These are phyloP conservation scores for Suillus americanus DNA, from an alignment of 768 basidiomycete genomes.

Conservation along the genomic window DNA sequence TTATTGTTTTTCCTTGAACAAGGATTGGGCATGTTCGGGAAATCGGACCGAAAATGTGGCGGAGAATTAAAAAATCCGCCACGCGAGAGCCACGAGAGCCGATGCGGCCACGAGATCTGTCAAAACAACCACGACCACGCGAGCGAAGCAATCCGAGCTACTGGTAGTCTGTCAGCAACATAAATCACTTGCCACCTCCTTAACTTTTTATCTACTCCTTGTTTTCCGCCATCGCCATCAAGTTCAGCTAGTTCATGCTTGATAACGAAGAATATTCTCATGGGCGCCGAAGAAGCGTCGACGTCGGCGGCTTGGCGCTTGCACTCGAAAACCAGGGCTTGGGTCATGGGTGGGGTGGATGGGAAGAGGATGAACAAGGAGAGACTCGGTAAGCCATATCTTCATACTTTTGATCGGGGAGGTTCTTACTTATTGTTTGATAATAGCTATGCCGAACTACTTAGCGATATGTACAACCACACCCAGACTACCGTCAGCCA, in stretches of 20 bases:
- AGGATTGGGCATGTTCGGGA: neutral
- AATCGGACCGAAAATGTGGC: conserved; percentile 15
- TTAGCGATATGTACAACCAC: conserved; percentile 83
- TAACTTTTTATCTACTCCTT: conserved; percentile 1
- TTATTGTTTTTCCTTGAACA: conserved; percentile 2
- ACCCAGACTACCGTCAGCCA: conserved; percentile 72
- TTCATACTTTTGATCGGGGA: neutral
- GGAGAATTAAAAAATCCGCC: conserved; percentile 24
- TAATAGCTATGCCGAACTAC: conserved; percentile 72
- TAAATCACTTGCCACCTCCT: conserved; percentile 10
- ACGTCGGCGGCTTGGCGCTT: conserved; percentile 85
- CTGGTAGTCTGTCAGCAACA: conserved; percentile 16
- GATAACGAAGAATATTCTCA: conserved; percentile 28
- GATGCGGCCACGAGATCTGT: conserved; percentile 27
- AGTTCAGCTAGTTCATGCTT: conserved; percentile 19
- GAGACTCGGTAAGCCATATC: conserved; percentile 45
- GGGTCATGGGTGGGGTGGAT: conserved; percentile 72
- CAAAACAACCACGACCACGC: conserved; percentile 30
- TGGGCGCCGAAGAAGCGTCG: conserved; percentile 72
- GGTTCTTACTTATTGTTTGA: conserved; percentile 15
- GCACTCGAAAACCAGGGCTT: conserved; percentile 62
- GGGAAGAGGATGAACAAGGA: conserved; percentile 49
- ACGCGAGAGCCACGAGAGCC: conserved; percentile 36
- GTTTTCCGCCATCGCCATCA: neutral
- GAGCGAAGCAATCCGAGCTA: conserved; percentile 29